Conservation (phyloP, 208 protist genomes). For the Tritrichomonas musculus region DNA sequence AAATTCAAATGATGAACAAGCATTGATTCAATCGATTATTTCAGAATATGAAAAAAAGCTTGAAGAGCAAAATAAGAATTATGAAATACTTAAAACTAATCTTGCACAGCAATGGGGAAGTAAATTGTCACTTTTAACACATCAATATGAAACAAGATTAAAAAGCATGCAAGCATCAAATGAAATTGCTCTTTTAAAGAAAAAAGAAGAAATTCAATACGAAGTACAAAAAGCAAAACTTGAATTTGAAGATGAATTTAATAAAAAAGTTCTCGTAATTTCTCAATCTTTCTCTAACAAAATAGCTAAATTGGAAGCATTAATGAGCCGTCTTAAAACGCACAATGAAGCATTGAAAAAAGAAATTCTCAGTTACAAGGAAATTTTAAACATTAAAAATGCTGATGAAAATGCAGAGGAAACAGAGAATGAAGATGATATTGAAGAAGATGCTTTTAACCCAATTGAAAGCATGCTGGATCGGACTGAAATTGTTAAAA, state of each 20-base stretch:
- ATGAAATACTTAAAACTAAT: not conserved
- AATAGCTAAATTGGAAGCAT: not conserved
- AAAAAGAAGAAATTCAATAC: not conserved
- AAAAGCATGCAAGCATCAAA: not conserved
- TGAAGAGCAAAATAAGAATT: not conserved
- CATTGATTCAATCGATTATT: not conserved
- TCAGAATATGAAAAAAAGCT: not conserved
- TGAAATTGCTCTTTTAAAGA: not conserved
- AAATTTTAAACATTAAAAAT: not conserved
- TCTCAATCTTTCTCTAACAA: not conserved
- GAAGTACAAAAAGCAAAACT: not conserved
- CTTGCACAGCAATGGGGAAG: not conserved
- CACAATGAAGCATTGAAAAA: not conserved
- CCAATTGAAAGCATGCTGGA: not conserved
- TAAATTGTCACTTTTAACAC: not conserved
- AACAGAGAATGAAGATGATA: not conserved
- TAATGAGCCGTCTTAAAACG: not conserved
- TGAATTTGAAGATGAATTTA: not conserved
- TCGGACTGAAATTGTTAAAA: not conserved
- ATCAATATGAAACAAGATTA: not conserved
- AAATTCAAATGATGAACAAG: not conserved
- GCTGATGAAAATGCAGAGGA: not conserved
- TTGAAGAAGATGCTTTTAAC: not conserved
- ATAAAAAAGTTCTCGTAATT: not conserved
- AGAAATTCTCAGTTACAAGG: not conserved